Evolutionary conservation across 192 early-diverging fungal genomes (phyloP).

Genomic region (Dimargaris xerosporica): DNA sequence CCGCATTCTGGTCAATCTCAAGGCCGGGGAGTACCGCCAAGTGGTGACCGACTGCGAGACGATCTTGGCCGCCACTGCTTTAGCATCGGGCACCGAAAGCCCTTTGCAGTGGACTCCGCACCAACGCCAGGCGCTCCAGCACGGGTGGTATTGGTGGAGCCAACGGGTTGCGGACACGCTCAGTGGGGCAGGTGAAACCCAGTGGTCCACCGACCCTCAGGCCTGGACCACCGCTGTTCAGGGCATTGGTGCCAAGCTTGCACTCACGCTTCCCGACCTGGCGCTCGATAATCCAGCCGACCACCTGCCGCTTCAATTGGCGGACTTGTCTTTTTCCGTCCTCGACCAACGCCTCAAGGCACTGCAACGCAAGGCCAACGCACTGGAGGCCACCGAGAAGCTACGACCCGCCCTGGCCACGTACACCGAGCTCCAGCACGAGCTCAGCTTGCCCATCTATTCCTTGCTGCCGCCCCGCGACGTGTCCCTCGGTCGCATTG

Average conservation of each 20-base stretch:
- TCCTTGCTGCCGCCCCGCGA: conserved; percentile 17
- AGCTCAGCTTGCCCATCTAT: conserved; percentile 18
- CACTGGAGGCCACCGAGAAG: conserved; percentile 70
- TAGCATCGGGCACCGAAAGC: conserved; percentile 19
- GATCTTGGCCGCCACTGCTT: conserved; percentile 5
- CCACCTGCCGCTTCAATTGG: background rate
- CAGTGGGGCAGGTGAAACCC: background rate
- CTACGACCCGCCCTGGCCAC: conserved; percentile 50
- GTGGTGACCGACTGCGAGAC: conserved; percentile 54
- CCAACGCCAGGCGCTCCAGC: background rate
- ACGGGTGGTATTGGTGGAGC: conserved; percentile 14
- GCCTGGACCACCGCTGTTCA: background rate
- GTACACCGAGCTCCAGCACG: conserved; percentile 33
- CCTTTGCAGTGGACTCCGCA: conserved; percentile 11
- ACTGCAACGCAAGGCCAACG: conserved; percentile 57
- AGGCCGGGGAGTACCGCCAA: conserved; percentile 67
- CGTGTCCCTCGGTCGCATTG: conserved; percentile 4
- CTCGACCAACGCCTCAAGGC: conserved; percentile 55
- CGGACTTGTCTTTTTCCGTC: background rate
- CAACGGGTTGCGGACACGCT: conserved; percentile 7
- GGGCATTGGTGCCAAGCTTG: background rate
- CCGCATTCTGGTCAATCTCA: conserved; percentile 61
- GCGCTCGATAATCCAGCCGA: background rate
- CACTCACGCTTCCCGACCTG: background rate
- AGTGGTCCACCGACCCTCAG: too few relatives aligned